Conservation (phyloP, 805 yeast species). For the Spathaspora boniae region DNA sequence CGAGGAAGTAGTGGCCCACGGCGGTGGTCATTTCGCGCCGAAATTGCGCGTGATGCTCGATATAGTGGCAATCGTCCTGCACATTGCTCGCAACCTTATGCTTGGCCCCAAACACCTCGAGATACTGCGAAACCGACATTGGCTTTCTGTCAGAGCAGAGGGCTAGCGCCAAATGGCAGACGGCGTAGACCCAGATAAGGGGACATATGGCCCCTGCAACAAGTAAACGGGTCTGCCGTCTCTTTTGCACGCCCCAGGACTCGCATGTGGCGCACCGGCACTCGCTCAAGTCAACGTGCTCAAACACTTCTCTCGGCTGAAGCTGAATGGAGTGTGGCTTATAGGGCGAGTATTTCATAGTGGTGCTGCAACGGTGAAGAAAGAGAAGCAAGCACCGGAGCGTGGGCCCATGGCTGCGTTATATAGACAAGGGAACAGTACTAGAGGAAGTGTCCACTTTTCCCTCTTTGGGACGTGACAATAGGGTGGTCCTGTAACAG, state of each 20-base stretch:
- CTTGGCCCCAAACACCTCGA: constrained; percentile 5
- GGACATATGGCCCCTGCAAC: constrained; percentile 17
- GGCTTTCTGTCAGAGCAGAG: constrained; percentile 8
- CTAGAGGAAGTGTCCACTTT: not conserved
- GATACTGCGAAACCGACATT: constrained; percentile 9
- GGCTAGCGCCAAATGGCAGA: constrained; percentile 9
- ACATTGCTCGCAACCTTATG: not conserved
- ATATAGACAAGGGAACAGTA: not conserved
- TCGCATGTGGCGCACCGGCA: constrained; percentile 11
- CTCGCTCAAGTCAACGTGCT: constrained; percentile 4
- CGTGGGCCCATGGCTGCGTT: not conserved
- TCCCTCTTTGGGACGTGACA: not conserved
- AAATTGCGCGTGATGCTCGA: constrained; percentile 6
- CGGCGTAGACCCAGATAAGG: constrained; percentile 18
- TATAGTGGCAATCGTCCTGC: constrained; percentile 1
- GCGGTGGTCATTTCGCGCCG: constrained; percentile 6
- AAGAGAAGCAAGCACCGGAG: too few species aligned
- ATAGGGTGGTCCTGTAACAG: not conserved
- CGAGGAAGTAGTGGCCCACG: constrained; percentile 10
- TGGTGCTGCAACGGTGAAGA: too few species aligned
- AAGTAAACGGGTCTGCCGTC: constrained; percentile 6
- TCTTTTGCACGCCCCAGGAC: constrained; percentile 3
- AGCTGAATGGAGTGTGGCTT: constrained; percentile 1
- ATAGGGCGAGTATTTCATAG: not conserved
- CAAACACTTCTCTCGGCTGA: not conserved